phyloP scores from a whole-genome alignment of 805 yeast genomes.

The Teunomyces atbi region DNA sequence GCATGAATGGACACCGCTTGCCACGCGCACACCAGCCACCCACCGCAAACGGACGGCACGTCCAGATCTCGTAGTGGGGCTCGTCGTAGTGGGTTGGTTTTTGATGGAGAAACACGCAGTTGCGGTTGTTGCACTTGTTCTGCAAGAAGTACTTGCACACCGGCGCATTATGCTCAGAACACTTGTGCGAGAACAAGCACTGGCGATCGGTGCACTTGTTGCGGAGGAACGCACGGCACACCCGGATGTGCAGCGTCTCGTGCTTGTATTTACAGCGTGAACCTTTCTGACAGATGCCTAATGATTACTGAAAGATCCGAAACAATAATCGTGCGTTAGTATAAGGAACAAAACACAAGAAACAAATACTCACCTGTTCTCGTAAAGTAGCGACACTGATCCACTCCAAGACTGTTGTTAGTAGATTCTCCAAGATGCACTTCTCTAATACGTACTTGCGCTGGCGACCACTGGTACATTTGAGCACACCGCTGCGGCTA shows the following conservation, averaged over 20 bases:
- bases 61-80: constrained; percentile 37
- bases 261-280: constrained; percentile 54
- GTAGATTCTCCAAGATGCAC: neutral
- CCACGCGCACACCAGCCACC: constrained; percentile 72
- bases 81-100: constrained; percentile 49
- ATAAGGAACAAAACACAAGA: constrained; percentile 1
- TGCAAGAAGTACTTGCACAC: constrained; percentile 28
- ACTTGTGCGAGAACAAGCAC: constrained; percentile 58
- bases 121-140: constrained; percentile 35
- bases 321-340: constrained; percentile 16
- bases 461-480: constrained; percentile 11
- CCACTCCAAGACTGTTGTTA: constrained; percentile 12
- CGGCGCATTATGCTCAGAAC: constrained; percentile 57
- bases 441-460: constrained; percentile 12
- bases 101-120: constrained; percentile 51
- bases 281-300: constrained; percentile 56
- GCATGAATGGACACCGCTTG: constrained; percentile 52
- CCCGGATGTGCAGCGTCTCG: constrained; percentile 46
- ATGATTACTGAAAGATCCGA: constrained; percentile 19
- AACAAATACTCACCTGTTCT: constrained; percentile 34
- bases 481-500: constrained; percentile 26
- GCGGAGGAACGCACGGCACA: constrained; percentile 51
- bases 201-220: constrained; percentile 46
- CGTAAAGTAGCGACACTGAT: constrained; percentile 35
- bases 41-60: constrained; percentile 67